These are phyloP conservation scores for Pestalotiopsis sp. DNA, from an alignment of 2,329 filamentous ascomycete species.

Conservation along the genomic window DNA sequence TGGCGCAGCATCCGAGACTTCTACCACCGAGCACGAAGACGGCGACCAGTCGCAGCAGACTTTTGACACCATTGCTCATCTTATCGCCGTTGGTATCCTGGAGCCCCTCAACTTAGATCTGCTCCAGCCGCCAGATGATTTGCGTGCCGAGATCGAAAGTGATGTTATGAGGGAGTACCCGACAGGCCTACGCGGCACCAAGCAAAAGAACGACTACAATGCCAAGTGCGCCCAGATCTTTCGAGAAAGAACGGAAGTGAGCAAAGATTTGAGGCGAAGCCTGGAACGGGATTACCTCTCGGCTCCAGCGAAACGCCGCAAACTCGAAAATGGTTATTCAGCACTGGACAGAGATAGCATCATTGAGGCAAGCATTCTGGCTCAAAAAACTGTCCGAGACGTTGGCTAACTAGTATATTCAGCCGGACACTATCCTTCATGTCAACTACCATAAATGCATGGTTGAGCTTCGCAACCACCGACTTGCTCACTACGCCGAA, in stretches of 20 bases:
- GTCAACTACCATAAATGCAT: constrained; percentile 85
- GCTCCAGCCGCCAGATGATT: constrained; percentile 64
- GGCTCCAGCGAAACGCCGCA: constrained; percentile 52
- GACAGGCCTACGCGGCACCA: constrained; percentile 60
- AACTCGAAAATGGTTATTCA: constrained; percentile 44
- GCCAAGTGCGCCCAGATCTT: constrained; percentile 24
- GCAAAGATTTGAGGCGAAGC: constrained; percentile 27
- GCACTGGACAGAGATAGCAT: constrained; percentile 16
- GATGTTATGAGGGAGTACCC: constrained; percentile 60
- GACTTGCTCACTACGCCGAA: constrained; percentile 72
- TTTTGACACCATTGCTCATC: constrained; percentile 51
- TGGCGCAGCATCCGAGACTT: constrained; percentile 39
- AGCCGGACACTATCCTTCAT: constrained; percentile 74
- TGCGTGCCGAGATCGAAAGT: constrained; percentile 63
- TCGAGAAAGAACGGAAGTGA: constrained; percentile 25
- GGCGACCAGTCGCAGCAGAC: constrained; percentile 41
- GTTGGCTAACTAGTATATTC: constrained; percentile 28
- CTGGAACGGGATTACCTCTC: constrained; percentile 19
- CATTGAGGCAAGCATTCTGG: constrained; percentile 11
- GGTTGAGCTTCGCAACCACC: constrained; percentile 79
- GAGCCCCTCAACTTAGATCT: constrained; percentile 62
- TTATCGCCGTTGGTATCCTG: constrained; percentile 69
- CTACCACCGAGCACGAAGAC: constrained; percentile 16
- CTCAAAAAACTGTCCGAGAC: neutral
- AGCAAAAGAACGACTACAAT: constrained; percentile 66